These are phyloP conservation scores for Rhizopus arrhizus DNA, from an alignment of 371 early-diverging fungal genomes.

Conservation along the genomic window DNA sequence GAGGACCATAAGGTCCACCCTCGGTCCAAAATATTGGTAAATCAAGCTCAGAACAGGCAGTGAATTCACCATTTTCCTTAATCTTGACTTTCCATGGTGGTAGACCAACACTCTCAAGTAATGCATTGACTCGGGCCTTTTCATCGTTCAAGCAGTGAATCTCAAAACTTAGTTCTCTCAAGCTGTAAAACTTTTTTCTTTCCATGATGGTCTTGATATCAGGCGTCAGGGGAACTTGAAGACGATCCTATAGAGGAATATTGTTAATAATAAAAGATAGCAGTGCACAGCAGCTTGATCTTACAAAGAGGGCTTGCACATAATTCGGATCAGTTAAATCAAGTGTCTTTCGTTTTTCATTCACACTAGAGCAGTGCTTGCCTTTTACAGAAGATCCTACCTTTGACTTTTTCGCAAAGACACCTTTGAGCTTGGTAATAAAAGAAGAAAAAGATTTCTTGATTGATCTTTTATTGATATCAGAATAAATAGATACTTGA, in stretches of 20 bases:
- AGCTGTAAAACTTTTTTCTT: not conserved
- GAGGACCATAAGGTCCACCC: too few species aligned
- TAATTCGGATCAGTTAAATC: not conserved
- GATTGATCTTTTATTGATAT: not conserved
- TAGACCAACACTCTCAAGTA: not conserved
- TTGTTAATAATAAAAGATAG: not conserved
- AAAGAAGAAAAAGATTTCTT: conserved; percentile 1
- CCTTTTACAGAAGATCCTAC: not conserved
- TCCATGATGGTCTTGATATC: not conserved
- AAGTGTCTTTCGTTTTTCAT: not conserved
- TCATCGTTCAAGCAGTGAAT: not conserved
- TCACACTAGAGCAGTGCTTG: too few species aligned
- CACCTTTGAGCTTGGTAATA: not conserved
- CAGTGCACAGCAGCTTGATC: not conserved
- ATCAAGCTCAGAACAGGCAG: too few species aligned
- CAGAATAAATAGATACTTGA: too few species aligned
- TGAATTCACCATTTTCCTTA: too few species aligned
- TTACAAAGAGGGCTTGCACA: not conserved
- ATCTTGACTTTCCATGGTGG: too few species aligned
- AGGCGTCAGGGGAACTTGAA: conserved; percentile 1
- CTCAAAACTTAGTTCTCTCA: not conserved
- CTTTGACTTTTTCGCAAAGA: not conserved
- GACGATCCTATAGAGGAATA: not conserved
- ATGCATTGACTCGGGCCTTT: not conserved
- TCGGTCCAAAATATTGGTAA: too few species aligned